Evolutionary conservation across 139 green algal genomes (phyloP).

Genomic region (Chlorella sp.): DNA sequence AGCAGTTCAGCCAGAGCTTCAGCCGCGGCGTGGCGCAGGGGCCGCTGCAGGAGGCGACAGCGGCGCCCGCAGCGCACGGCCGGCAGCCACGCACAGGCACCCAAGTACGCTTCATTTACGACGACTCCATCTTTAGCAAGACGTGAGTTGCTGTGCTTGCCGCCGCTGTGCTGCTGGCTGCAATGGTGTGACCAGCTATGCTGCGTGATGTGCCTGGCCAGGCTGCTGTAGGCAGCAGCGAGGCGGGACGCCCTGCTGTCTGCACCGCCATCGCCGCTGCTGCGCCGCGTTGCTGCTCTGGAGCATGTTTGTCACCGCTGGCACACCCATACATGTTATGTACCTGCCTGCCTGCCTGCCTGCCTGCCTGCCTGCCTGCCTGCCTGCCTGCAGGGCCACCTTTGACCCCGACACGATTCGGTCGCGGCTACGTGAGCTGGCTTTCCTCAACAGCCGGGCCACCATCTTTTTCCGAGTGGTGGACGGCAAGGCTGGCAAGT

Average conservation of each 20-base stretch:
- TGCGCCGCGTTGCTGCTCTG: too few species aligned
- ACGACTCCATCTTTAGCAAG: slow-evolving; percentile 80
- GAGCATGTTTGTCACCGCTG: too few species aligned
- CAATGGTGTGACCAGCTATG: too few species aligned
- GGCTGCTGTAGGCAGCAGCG: too few species aligned
- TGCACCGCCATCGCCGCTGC: too few species aligned
- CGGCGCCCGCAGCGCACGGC: background rate
- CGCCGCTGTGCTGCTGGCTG: background rate
- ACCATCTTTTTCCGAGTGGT: slow-evolving; percentile 64
- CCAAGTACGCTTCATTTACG: slow-evolving; percentile 88
- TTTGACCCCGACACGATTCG: slow-evolving; percentile 88
- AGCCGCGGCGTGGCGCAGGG: slow-evolving; percentile 61
- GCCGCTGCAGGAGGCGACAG: slow-evolving; percentile 2
- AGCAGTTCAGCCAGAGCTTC: slow-evolving; percentile 79
- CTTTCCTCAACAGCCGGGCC: slow-evolving; percentile 93
- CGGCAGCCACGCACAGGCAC: slow-evolving; percentile 59
- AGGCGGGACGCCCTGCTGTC: too few species aligned
- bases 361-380: background rate
- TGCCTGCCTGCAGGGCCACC: slow-evolving; percentile 39
- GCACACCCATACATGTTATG: too few species aligned
- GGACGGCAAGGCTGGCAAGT: background rate
- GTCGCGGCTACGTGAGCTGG: slow-evolving; percentile 90
- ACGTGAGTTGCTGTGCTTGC: slow-evolving; percentile 27
- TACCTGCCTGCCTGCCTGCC: background rate
- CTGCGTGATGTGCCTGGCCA: too few species aligned